Conservation (phyloP, 2,329 filamentous ascomycete species). For the Trichoderma polysporum region DNA sequence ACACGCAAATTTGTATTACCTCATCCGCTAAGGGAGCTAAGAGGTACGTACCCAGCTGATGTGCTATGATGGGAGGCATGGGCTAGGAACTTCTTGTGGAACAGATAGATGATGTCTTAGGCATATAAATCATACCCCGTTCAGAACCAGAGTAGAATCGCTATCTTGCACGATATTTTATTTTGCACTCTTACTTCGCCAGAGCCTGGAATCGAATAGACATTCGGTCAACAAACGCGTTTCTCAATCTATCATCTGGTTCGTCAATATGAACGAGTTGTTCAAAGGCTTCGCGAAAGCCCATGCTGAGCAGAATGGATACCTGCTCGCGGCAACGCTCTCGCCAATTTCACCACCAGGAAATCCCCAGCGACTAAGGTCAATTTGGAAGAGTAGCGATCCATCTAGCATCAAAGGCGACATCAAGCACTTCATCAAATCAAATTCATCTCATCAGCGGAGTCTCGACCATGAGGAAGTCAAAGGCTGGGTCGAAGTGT, state of each 20-base stretch:
- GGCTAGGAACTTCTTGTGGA: neutral
- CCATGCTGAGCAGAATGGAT: slow-evolving; percentile 64
- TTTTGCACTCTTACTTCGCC: too few species aligned
- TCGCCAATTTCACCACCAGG: slow-evolving; percentile 65
- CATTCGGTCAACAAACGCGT: neutral
- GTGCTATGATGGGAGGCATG: neutral
- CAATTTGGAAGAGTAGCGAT: slow-evolving; percentile 71
- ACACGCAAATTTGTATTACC: neutral
- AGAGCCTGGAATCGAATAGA: neutral
- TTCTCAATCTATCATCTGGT: neutral
- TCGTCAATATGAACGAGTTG: slow-evolving; percentile 65
- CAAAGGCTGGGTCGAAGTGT: slow-evolving; percentile 84
- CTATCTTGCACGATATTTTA: neutral
- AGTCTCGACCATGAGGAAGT: slow-evolving; percentile 66
- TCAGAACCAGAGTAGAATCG: neutral
- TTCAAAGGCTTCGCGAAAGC: slow-evolving; percentile 73
- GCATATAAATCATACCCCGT: neutral
- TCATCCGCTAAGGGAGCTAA: neutral
- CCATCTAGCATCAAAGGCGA: slow-evolving; percentile 64
- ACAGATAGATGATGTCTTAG: neutral
- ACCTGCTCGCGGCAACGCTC: slow-evolving; percentile 71
- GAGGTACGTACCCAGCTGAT: slow-evolving; percentile 21
- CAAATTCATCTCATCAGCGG: slow-evolving; percentile 52
- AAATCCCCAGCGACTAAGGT: slow-evolving; percentile 64
- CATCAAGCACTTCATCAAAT: slow-evolving; percentile 69